phyloP scores from a whole-genome alignment of 176 grass and related monocot genomes.

The Zea mays region DNA sequence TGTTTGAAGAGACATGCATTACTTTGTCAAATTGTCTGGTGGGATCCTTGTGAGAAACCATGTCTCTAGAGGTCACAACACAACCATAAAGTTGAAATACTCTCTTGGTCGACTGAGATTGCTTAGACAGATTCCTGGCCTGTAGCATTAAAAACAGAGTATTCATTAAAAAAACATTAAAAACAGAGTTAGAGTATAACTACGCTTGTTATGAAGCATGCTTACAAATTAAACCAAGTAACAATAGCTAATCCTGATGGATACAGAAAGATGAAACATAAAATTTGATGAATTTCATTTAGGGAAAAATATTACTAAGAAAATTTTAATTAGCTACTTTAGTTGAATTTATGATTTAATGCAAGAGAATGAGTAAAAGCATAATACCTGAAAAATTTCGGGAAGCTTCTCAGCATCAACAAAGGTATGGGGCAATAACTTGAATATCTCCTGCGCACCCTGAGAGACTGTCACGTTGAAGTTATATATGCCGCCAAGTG shows the following conservation, averaged over 20 bases:
- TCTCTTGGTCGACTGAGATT: constrained; percentile 65
- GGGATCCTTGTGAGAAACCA: constrained; percentile 85
- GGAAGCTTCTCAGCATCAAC: constrained; percentile 71
- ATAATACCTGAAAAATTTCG: constrained; percentile 59
- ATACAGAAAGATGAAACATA: neutral
- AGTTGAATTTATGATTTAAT: constrained; percentile 23
- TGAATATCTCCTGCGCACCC: constrained; percentile 97
- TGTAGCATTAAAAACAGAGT: constrained; percentile 35
- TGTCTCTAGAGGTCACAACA: constrained; percentile 71
- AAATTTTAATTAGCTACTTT: neutral
- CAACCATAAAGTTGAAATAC: constrained; percentile 89
- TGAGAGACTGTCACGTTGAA: constrained; percentile 73
- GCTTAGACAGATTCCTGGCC: constrained; percentile 44
- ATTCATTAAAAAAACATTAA: no score
- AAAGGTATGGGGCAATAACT: constrained; percentile 87
- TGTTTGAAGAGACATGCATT: constrained; percentile 36
- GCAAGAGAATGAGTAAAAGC: constrained; percentile 47
- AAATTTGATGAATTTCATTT: neutral
- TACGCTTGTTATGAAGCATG: neutral
- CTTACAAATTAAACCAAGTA: constrained; percentile 5
- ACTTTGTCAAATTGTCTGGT: constrained; percentile 76
- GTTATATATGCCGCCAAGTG: constrained; percentile 28
- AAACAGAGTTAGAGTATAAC: constrained; percentile 10
- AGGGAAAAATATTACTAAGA: constrained; percentile 24
- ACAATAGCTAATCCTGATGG: neutral